Evolutionary conservation across 371 early-diverging fungal genomes (phyloP).

Genomic region (Apophysomyces variabilis): DNA sequence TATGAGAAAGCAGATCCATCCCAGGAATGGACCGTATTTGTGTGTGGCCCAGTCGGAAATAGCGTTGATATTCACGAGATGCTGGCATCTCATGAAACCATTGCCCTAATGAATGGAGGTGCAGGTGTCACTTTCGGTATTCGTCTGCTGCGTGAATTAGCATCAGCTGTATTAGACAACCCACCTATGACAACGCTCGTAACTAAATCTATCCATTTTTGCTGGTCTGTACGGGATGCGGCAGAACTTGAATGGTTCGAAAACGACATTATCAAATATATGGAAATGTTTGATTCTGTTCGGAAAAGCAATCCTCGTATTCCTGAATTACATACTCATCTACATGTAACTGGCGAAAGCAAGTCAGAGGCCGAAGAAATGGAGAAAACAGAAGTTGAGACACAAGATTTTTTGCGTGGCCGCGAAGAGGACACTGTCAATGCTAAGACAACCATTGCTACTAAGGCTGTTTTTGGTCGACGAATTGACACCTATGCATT

Average conservation of each 20-base stretch:
- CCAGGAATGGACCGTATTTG: slow-evolving; percentile 47
- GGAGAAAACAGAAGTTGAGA: not conserved
- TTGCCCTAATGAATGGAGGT: slow-evolving; percentile 55
- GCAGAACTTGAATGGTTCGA: slow-evolving; percentile 59
- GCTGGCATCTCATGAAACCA: slow-evolving; percentile 29
- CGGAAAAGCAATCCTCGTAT: slow-evolving; percentile 9
- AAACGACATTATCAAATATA: slow-evolving; percentile 42
- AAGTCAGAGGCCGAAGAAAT: not conserved
- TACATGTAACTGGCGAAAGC: slow-evolving; percentile 23
- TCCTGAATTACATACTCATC: slow-evolving; percentile 23
- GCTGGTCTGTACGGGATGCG: slow-evolving; percentile 42
- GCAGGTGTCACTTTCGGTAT: slow-evolving; percentile 61
- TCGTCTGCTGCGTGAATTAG: slow-evolving; percentile 53
- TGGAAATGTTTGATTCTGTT: slow-evolving; percentile 25
- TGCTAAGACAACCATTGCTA: not conserved
- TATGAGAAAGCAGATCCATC: slow-evolving; percentile 37
- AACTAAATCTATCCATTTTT: slow-evolving; percentile 35
- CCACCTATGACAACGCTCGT: slow-evolving; percentile 16
- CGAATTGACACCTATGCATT: slow-evolving; percentile 17
- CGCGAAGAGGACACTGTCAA: not conserved
- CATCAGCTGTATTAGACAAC: slow-evolving; percentile 23
- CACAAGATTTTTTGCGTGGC: not conserved
- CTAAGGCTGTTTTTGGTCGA: not conserved
- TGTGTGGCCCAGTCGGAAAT: slow-evolving; percentile 58
- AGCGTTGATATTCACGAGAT: slow-evolving; percentile 22